Conservation (phyloP, 2,329 filamentous ascomycete genomes). For the Nothomitra cinnamomea region DNA sequence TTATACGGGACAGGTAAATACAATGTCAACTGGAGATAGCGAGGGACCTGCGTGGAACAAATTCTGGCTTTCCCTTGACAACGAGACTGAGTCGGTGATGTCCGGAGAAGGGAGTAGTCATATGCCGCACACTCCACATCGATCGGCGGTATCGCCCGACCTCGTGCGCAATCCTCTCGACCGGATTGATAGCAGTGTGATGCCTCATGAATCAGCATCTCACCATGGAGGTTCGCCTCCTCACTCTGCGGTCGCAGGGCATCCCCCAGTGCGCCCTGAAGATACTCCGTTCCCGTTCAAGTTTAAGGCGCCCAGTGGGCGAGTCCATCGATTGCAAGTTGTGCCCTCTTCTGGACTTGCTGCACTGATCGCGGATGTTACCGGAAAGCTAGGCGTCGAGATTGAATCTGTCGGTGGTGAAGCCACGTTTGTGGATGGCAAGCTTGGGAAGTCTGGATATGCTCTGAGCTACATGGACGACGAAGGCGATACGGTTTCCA, state of each 20-base stretch:
- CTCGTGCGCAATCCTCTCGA: conserved; percentile 36
- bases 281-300: conserved; percentile 91
- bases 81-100: conserved; percentile 90
- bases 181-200: conserved; percentile 58
- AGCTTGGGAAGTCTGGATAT: conserved; percentile 60
- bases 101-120: conserved; percentile 77
- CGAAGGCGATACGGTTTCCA: conserved; percentile 90
- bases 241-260: conserved; percentile 44
- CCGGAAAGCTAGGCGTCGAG: conserved; percentile 71
- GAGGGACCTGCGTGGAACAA: conserved; percentile 99
- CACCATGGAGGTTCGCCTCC: conserved; percentile 68
- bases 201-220: conserved; percentile 87
- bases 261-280: conserved; percentile 34
- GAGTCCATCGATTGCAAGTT: conserved; percentile 83
- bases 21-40: conserved; percentile 72
- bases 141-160: conserved; percentile 72
- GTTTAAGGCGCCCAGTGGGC: conserved; percentile 92
- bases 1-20: conserved; percentile 45
- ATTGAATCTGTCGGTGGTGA: conserved; percentile 68
- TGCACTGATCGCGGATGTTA: conserved; percentile 60
- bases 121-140: conserved; percentile 44
- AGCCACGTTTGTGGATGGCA: conserved; percentile 62
- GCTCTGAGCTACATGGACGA: conserved; percentile 93
- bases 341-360: conserved; percentile 63
- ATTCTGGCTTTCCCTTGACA: conserved; percentile 93